A percentile compares a stretch with the other conserved stretches of the same genome.
phyloP scores from a whole-genome alignment of 202 grass and related monocot species.

The Zoysia matrella region DNA sequence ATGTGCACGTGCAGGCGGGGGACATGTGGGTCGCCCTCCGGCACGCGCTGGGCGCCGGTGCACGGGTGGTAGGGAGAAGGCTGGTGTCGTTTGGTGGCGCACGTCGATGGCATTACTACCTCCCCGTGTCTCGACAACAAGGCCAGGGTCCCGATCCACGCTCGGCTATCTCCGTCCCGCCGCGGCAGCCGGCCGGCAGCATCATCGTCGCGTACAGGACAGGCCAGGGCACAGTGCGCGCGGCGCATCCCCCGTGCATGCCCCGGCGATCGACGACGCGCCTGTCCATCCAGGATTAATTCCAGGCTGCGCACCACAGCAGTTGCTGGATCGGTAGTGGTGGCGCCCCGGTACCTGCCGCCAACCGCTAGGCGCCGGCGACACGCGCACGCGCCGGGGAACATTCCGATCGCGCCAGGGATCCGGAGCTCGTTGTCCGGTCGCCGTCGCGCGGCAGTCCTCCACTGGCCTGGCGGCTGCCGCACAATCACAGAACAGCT shows the following conservation, averaged over 20 bases:
- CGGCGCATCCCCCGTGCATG: not conserved
- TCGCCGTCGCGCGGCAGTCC: slow-evolving; percentile 38
- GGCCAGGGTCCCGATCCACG: not conserved
- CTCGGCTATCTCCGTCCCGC: not conserved
- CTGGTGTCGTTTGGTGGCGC: slow-evolving; percentile 11
- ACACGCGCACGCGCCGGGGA: not conserved
- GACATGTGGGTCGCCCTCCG: not conserved
- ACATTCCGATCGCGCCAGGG: slow-evolving; percentile 48
- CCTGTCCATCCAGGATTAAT: no score
- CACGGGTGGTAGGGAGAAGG: slow-evolving; percentile 40
- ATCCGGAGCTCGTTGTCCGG: not conserved
- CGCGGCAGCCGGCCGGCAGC: not conserved
- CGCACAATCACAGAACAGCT: not conserved
- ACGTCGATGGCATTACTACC: not conserved
- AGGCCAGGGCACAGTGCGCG: no score
- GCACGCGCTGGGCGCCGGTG: slow-evolving; percentile 7
- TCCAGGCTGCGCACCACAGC: not conserved
- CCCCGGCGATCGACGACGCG: no score
- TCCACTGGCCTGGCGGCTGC: not conserved
- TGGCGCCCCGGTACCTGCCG: not conserved
- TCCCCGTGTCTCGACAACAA: slow-evolving; percentile 14
- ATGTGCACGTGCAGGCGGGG: slow-evolving; percentile 30
- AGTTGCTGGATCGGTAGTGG: no score
- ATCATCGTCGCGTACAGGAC: not conserved
- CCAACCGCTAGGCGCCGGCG: not conserved